A percentile compares a stretch with the other conserved stretches of the same genome.
Evolutionary conservation across 176 grass and related monocot genomes (phyloP).

Genomic region (Avena atlantica): DNA sequence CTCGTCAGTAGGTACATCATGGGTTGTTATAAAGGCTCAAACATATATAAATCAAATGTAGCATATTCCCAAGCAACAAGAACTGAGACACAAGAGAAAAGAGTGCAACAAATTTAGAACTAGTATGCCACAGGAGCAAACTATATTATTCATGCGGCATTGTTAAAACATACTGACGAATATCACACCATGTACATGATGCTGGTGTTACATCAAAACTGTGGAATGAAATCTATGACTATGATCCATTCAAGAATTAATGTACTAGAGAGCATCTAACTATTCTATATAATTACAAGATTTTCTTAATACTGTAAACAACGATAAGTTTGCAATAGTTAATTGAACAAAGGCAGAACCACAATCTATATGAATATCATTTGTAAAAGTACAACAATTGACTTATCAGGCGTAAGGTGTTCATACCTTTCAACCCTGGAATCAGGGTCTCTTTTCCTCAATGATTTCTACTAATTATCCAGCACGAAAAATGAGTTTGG

Average conservation of each 20-base stretch:
- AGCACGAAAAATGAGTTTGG: neutral
- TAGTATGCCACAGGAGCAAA: neutral
- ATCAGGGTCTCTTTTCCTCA: neutral
- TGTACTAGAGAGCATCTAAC: neutral
- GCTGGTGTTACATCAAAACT: neutral
- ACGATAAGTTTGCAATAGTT: neutral
- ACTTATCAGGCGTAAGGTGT: conserved; percentile 14
- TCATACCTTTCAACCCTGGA: neutral
- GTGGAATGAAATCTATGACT: neutral
- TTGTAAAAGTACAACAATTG: neutral
- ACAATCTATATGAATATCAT: neutral
- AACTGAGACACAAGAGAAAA: neutral
- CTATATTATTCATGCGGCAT: neutral
- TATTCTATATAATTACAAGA: neutral
- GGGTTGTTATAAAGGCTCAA: neutral
- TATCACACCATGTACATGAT: neutral
- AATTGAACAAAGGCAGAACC: neutral
- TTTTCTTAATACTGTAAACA: neutral
- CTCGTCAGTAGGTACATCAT: neutral
- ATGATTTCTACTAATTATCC: conserved; percentile 4
- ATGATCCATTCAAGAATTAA: neutral
- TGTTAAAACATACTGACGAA: neutral
- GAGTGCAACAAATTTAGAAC: neutral
- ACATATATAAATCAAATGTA: neutral
- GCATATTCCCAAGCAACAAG: neutral